Conservation (phyloP, 163 green algal species). For the Prototheca stagnorum region DNA sequence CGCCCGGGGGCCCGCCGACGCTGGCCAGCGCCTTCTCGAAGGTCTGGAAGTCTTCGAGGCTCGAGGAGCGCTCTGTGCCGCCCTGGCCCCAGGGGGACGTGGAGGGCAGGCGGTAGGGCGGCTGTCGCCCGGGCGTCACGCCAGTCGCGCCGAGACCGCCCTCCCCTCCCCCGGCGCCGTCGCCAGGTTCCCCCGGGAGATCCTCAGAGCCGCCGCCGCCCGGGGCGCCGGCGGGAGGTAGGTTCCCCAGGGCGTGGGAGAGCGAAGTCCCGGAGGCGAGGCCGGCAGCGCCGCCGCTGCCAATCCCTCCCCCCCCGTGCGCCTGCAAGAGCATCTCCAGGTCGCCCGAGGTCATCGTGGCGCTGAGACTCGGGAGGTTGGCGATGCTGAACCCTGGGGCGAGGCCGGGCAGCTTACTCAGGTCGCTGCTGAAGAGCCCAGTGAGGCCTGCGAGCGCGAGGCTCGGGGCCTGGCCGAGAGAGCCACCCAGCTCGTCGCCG, state of each 20-base stretch:
- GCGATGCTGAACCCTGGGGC: conserved; percentile 8
- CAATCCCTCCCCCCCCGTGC: too few species aligned
- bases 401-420: conserved; percentile 3
- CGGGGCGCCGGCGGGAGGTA: not conserved
- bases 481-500: not conserved
- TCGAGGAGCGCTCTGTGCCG: too few species aligned
- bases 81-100: too few species aligned
- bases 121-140: too few species aligned
- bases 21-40: conserved; percentile 29
- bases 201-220: not conserved
- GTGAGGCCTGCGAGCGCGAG: conserved; percentile 1
- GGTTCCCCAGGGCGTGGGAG: too few species aligned
- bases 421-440: conserved; percentile 3
- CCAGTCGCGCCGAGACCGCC: conserved; percentile 19
- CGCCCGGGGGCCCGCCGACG: not conserved
- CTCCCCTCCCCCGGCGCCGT: conserved; percentile 35
- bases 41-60: conserved; percentile 38
- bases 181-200: conserved; percentile 19
- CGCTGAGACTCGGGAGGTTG: conserved; percentile 25
- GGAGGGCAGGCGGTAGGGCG: too few species aligned
- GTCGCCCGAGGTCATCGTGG: conserved; percentile 20
- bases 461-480: not conserved
- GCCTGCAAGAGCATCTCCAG: conserved; percentile 24
- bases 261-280: too few species aligned
- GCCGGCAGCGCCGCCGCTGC: too few species aligned